Conservation (phyloP, 805 yeast species). For the Isabelozyma rhagii region DNA sequence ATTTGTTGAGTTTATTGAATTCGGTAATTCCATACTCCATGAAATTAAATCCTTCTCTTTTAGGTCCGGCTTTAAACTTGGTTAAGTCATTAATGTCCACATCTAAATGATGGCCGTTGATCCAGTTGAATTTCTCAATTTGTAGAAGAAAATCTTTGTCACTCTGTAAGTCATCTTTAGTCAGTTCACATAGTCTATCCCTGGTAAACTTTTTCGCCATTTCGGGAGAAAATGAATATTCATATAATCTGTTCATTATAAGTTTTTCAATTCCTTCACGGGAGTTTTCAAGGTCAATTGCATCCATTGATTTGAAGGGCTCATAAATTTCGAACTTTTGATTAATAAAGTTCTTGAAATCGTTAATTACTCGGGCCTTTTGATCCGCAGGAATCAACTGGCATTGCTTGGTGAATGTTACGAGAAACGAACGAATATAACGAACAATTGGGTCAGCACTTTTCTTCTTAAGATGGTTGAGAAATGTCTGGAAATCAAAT, state of each 20-base stretch:
- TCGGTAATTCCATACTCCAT: constrained; percentile 66
- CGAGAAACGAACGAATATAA: constrained; percentile 79
- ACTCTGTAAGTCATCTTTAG: constrained; percentile 55
- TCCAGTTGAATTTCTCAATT: constrained; percentile 65
- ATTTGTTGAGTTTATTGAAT: constrained; percentile 71
- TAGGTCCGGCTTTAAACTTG: constrained; percentile 17
- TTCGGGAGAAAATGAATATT: constrained; percentile 76
- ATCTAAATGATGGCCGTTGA: constrained; percentile 75
- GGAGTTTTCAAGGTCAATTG: constrained; percentile 62
- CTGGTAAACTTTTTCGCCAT: constrained; percentile 30
- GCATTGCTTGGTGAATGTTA: constrained; percentile 64
- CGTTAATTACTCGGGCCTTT: constrained; percentile 70
- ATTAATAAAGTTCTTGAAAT: constrained; percentile 72
- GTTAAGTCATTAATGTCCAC: constrained; percentile 46
- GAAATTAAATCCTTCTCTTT: constrained; percentile 41
- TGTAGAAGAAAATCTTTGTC: constrained; percentile 55
- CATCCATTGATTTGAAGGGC: constrained; percentile 69
- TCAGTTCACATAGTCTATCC: constrained; percentile 36
- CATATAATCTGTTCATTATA: constrained; percentile 82
- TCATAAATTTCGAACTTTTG: constrained; percentile 58
- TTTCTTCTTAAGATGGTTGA: constrained; percentile 65
- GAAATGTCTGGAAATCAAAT: constrained; percentile 83
- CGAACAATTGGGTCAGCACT: constrained; percentile 86
- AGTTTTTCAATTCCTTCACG: constrained; percentile 91
- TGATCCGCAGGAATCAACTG: constrained; percentile 67